phyloP scores from a whole-genome alignment of 1,284 basidiomycete species.

The Spongispora temasekensis region DNA sequence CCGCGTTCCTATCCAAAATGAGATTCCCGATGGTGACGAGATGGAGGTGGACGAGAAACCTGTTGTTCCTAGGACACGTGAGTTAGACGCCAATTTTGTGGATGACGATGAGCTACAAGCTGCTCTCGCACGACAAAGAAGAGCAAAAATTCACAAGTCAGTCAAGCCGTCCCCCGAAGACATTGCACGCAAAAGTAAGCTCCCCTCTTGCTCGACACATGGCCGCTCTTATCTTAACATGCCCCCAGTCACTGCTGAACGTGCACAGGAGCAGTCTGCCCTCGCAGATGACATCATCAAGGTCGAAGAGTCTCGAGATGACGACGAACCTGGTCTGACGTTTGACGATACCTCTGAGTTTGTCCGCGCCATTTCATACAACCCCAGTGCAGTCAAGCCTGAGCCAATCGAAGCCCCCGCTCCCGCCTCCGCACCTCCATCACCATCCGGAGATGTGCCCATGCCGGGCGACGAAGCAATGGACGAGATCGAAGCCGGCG shows the following conservation, averaged over 20 bases:
- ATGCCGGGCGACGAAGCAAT: constrained; percentile 64
- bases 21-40: constrained; percentile 44
- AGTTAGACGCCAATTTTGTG: constrained; percentile 87
- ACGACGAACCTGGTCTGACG: constrained; percentile 65
- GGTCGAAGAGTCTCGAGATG: constrained; percentile 63
- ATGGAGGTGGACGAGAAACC: constrained; percentile 83
- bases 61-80: constrained; percentile 58
- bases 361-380: constrained; percentile 83
- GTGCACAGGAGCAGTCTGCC: constrained; percentile 51
- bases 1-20: constrained; percentile 70
- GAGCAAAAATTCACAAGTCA: constrained; percentile 77
- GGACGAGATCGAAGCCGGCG: constrained; percentile 80
- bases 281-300: constrained; percentile 50
- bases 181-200: constrained; percentile 77
- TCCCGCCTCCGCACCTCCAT: constrained; percentile 38
- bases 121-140: constrained; percentile 83
- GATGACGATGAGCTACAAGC: constrained; percentile 99
- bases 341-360: constrained; percentile 99
- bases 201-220: not conserved
- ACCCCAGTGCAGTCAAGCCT: constrained; percentile 54
- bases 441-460: constrained; percentile 52
- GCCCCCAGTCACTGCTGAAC: constrained; percentile 65
- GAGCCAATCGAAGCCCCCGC: constrained; percentile 48
- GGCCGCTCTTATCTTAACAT: constrained; percentile 5
- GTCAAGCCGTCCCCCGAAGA: constrained; percentile 86